Conservation (phyloP, 164 flowering plant species). For the Nelumbo lutea region DNA sequence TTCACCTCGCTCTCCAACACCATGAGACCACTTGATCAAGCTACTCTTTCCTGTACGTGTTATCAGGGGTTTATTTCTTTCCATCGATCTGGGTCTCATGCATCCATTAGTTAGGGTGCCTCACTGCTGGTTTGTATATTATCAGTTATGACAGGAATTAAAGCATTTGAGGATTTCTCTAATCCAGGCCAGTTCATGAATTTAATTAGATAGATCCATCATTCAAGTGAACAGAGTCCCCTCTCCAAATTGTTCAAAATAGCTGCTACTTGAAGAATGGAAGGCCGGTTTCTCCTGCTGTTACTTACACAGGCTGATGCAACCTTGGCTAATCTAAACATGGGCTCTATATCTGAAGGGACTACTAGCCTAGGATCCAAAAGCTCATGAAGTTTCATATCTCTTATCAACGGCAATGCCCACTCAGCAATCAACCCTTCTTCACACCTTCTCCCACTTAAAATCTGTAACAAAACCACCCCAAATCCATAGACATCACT, state of each 20-base stretch:
- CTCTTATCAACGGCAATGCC: conserved; percentile 75
- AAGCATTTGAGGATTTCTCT: no score
- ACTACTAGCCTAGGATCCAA: conserved; percentile 53
- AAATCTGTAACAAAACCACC: conserved; percentile 67
- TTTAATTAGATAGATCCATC: background rate
- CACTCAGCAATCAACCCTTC: conserved; percentile 58
- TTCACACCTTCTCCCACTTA: conserved; percentile 64
- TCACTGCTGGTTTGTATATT: no score
- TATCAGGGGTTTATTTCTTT: no score
- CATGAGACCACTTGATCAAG: no score
- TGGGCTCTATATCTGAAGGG: conserved; percentile 37
- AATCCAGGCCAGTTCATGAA: no score
- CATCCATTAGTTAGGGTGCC: no score
- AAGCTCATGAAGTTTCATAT: conserved; percentile 47
- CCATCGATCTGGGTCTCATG: no score
- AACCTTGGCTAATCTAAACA: conserved; percentile 63
- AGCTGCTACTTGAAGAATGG: conserved; percentile 51
- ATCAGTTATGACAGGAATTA: no score
- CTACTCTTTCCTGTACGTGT: no score
- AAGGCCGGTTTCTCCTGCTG: conserved; percentile 53
- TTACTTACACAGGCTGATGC: conserved; percentile 81
- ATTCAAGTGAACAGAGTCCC: conserved; percentile 8
- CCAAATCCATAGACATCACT: conserved; percentile 85
- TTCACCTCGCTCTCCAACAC: no score
- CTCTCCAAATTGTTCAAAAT: conserved; percentile 59